Evolutionary conservation across 768 basidiomycete genomes (phyloP).

Genomic region (Lentinula sp.): DNA sequence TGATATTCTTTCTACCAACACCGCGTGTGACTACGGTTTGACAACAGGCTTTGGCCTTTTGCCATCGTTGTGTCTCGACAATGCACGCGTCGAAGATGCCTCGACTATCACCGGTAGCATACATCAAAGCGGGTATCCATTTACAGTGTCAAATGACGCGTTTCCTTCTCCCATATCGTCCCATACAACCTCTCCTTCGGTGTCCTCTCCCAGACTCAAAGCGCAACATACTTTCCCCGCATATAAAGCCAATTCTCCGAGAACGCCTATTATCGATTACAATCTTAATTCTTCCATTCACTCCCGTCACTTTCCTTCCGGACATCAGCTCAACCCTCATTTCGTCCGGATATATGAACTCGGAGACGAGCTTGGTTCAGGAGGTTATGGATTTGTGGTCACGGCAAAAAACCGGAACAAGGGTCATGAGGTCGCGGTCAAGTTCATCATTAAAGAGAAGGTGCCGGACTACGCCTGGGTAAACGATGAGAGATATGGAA

Average conservation of each 20-base stretch:
- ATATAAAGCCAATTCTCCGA: not conserved
- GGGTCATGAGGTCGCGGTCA: slow-evolving; percentile 79
- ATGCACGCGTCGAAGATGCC: not conserved
- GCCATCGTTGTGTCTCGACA: not conserved
- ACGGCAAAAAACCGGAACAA: slow-evolving; percentile 61
- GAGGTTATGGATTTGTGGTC: slow-evolving; percentile 95
- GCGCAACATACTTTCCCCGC: slow-evolving; percentile 2
- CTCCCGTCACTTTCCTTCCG: slow-evolving; percentile 51
- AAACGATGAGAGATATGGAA: slow-evolving; percentile 53
- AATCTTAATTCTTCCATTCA: slow-evolving; percentile 22
- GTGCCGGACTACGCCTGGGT: slow-evolving; percentile 56
- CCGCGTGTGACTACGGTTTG: not conserved
- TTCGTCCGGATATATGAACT: slow-evolving; percentile 60
- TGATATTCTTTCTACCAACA: not conserved
- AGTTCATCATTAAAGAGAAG: slow-evolving; percentile 87
- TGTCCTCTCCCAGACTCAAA: not conserved
- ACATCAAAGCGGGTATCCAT: not conserved
- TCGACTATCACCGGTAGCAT: not conserved
- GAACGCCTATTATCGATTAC: slow-evolving; percentile 1
- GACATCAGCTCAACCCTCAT: slow-evolving; percentile 51
- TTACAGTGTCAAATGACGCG: not conserved
- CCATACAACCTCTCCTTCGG: not conserved
- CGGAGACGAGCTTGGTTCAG: slow-evolving; percentile 78
- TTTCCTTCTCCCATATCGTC: not conserved
- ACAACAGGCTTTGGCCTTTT: not conserved